phyloP scores from a whole-genome alignment of 768 basidiomycete genomes.

The Tubosaeta brunneosetosa region DNA sequence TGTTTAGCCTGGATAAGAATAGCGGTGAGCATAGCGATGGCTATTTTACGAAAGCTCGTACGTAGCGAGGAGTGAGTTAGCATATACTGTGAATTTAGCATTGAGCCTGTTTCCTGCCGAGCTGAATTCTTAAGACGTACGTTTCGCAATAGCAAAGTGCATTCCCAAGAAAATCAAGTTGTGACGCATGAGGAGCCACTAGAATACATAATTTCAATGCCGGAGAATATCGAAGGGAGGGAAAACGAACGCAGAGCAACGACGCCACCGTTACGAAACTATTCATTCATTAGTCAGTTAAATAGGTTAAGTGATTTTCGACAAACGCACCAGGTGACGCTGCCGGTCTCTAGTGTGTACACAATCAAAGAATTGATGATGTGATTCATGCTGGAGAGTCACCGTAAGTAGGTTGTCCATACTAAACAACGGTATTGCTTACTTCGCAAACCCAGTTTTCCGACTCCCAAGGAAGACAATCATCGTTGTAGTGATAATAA shows the following conservation, averaged over 20 bases:
- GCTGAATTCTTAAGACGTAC: slow-evolving; percentile 11
- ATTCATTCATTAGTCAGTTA: not conserved
- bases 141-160: slow-evolving; percentile 33
- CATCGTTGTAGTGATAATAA: slow-evolving; percentile 30
- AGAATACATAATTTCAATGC: not conserved
- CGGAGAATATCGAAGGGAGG: not conserved
- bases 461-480: slow-evolving; percentile 30
- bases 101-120: not conserved
- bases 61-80: slow-evolving; percentile 34
- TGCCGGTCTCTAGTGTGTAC: slow-evolving; percentile 51
- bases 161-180: slow-evolving; percentile 34
- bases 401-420: not conserved
- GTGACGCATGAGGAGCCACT: slow-evolving; percentile 34
- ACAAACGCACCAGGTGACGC: slow-evolving; percentile 38
- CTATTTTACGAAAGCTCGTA: slow-evolving; percentile 5
- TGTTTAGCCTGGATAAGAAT: slow-evolving; percentile 20
- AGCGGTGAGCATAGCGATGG: not conserved
- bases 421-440: not conserved
- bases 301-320: not conserved
- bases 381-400: slow-evolving; percentile 38
- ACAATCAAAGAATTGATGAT: slow-evolving; percentile 46
- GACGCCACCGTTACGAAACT: slow-evolving; percentile 32
- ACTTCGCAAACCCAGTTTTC: slow-evolving; percentile 31
- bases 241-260: slow-evolving; percentile 27
- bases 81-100: slow-evolving; percentile 20